phyloP scores from a whole-genome alignment of 2,329 filamentous ascomycete genomes.

The Talaromyces albobiverticillius region DNA sequence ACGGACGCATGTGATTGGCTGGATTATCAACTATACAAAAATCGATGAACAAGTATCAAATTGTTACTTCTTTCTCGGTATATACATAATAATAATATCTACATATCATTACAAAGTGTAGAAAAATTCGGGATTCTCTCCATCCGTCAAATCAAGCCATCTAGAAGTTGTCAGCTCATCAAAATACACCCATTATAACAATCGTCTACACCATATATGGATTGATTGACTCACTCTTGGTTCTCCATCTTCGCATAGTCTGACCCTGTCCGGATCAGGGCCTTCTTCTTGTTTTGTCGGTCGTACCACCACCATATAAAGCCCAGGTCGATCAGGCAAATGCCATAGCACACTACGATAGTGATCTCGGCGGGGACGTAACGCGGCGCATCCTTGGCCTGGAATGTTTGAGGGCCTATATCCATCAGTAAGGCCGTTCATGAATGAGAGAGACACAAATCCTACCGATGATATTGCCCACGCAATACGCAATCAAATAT shows the following conservation, averaged over 20 bases:
- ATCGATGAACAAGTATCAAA: too few relatives aligned
- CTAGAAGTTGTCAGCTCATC: conserved; percentile 20
- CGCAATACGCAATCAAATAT: conserved; percentile 47
- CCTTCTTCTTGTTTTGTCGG: conserved; percentile 60
- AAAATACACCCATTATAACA: too few relatives aligned
- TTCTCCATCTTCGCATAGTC: conserved; percentile 63
- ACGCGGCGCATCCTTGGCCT: conserved; percentile 53
- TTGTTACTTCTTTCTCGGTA: not conserved
- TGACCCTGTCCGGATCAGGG: conserved; percentile 47
- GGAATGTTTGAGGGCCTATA: conserved; percentile 56
- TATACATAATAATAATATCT: not conserved
- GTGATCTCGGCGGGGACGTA: conserved; percentile 64
- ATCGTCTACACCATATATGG: too few relatives aligned
- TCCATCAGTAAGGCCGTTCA: not conserved
- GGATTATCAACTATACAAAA: too few relatives aligned
- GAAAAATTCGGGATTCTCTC: conserved; percentile 63
- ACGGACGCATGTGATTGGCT: too few relatives aligned
- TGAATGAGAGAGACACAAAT: conserved; percentile 20
- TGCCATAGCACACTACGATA: conserved; percentile 58
- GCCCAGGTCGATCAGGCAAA: conserved; percentile 53
- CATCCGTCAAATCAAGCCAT: conserved; percentile 63
- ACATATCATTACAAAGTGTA: conserved; percentile 51
- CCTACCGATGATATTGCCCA: conserved; percentile 57
- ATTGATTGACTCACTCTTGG: conserved; percentile 59
- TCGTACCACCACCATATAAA: conserved; percentile 65